phyloP scores from a whole-genome alignment of 305 asterid genomes.

The Fraxinus latifolia region DNA sequence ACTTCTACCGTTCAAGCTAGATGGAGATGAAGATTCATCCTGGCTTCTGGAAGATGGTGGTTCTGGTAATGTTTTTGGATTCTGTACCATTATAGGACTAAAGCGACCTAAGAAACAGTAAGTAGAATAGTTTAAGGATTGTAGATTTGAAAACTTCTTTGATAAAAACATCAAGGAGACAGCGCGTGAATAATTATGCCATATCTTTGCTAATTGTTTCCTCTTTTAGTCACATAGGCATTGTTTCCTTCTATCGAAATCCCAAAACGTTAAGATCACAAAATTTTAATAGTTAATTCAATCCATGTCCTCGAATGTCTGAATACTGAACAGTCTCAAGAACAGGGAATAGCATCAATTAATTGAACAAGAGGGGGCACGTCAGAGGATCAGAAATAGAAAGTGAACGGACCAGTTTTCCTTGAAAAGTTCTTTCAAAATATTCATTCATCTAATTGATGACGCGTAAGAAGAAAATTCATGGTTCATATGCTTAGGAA shows the following conservation, averaged over 20 bases:
- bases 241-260: background rate
- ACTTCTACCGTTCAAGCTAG: constrained; percentile 68
- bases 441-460: background rate
- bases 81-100: constrained; percentile 60
- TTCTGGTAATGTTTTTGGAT: constrained; percentile 69
- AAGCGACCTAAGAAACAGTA: constrained; percentile 44
- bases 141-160: background rate
- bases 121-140: background rate
- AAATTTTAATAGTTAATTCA: background rate
- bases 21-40: constrained; percentile 79
- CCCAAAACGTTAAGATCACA: background rate
- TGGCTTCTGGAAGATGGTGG: constrained; percentile 84
- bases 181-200: background rate
- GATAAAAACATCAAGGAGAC: background rate
- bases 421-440: background rate
- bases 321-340: background rate
- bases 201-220: background rate
- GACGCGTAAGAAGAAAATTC: background rate
- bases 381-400: background rate
- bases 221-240: background rate
- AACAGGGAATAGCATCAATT: background rate
- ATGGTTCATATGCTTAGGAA: background rate
- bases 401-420: background rate
- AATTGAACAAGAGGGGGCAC: background rate
- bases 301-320: background rate